Conservation (phyloP, 257 asterid species). For the Cinchona pubescens region DNA sequence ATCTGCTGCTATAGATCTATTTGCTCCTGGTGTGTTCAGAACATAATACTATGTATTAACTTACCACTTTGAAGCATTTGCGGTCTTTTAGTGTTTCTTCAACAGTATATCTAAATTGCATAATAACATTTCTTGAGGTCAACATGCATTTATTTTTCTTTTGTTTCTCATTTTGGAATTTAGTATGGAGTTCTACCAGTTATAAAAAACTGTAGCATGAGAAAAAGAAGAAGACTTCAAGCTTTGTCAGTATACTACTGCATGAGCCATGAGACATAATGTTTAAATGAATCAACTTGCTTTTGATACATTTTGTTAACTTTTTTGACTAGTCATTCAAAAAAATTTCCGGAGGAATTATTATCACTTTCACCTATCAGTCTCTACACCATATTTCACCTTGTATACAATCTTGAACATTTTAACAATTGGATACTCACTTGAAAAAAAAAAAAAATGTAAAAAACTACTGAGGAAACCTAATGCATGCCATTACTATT, state of each 20-base stretch:
- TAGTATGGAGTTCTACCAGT: not conserved
- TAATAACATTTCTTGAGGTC: too few relatives aligned
- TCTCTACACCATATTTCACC: not conserved
- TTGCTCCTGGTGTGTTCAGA: not conserved
- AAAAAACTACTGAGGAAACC: not conserved
- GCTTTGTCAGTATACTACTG: not conserved
- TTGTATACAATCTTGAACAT: not conserved
- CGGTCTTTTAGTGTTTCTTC: conserved; percentile 6
- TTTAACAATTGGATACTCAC: not conserved
- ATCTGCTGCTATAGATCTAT: not conserved
- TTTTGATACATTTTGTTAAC: not conserved
- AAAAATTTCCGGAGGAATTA: not conserved
- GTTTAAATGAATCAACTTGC: not conserved
- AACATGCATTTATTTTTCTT: not conserved
- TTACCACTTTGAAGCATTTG: too few relatives aligned
- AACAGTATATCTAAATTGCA: not conserved
- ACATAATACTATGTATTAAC: not conserved
- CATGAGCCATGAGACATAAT: too few relatives aligned
- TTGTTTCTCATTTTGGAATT: not conserved
- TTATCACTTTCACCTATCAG: too few relatives aligned
- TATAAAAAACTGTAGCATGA: not conserved
- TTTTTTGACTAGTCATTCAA: not conserved
- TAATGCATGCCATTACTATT: not conserved
- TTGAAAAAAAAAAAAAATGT: not conserved
- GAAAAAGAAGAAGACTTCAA: not conserved